These are phyloP conservation scores for Quercus engelmannii DNA, from an alignment of 306 rosid species.

Conservation along the genomic window DNA sequence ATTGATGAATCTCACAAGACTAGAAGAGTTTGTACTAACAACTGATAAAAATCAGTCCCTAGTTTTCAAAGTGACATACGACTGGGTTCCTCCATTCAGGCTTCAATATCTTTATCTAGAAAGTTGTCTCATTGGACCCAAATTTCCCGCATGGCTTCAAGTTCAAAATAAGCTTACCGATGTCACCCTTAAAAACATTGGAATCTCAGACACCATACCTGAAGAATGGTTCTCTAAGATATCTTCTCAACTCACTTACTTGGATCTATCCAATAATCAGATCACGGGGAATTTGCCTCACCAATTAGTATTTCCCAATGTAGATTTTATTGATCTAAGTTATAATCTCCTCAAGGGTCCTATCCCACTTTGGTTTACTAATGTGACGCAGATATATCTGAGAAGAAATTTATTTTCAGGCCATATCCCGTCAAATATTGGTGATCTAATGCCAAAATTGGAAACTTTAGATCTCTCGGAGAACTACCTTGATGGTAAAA, in stretches of 20 bases:
- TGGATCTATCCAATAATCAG: conserved; percentile 1
- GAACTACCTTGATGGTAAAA: conserved; percentile 3
- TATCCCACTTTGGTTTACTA: no score
- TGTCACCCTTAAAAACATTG: neutral
- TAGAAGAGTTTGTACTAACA: neutral
- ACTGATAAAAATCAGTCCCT: neutral
- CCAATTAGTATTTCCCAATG: no score
- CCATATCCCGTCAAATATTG: conserved; percentile 7
- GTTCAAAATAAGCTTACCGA: neutral
- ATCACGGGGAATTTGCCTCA: neutral
- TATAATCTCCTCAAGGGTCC: no score
- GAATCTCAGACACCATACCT: conserved; percentile 1
- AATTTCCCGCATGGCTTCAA: conserved; percentile 21
- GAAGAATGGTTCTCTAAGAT: neutral
- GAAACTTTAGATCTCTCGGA: neutral
- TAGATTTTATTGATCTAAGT: neutral
- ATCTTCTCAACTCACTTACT: neutral
- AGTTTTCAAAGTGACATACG: neutral
- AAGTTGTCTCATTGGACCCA: conserved; percentile 1
- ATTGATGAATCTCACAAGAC: conserved; percentile 2
- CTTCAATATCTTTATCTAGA: neutral
- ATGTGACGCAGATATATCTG: neutral
- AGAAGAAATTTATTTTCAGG: conserved; percentile 8
- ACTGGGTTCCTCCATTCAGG: conserved; percentile 15
- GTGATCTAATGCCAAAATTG: neutral